phyloP scores from a whole-genome alignment of 345 rosid genomes.

The Lumnitzera littorea region DNA sequence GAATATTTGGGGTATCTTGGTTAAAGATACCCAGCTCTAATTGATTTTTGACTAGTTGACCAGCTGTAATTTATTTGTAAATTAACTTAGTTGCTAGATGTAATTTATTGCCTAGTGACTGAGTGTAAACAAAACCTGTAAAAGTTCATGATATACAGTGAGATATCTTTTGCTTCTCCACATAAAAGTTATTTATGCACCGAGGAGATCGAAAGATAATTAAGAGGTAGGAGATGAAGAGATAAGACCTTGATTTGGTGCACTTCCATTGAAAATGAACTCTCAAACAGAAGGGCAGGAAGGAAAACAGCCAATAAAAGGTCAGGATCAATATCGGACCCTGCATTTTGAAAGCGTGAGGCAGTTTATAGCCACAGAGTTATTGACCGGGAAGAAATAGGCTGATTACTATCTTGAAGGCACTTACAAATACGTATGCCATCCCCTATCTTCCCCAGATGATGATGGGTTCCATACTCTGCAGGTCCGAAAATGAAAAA shows the following conservation, averaged over 20 bases:
- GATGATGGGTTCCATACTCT: constrained; percentile 79
- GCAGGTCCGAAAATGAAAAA: constrained; percentile 14
- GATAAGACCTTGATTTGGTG: constrained; percentile 85
- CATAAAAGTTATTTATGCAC: too few relatives aligned
- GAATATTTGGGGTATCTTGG: too few relatives aligned
- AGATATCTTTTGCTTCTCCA: too few relatives aligned
- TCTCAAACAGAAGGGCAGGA: constrained; percentile 96
- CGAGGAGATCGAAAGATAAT: background rate
- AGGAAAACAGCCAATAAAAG: constrained; percentile 90
- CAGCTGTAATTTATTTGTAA: too few relatives aligned
- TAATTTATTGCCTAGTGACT: too few relatives aligned
- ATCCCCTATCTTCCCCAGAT: constrained; percentile 68
- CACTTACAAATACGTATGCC: constrained; percentile 91
- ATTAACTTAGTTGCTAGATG: too few relatives aligned
- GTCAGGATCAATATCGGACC: constrained; percentile 78
- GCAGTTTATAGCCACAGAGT: background rate
- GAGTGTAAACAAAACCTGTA: too few relatives aligned
- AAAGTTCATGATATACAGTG: too few relatives aligned
- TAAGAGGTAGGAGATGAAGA: background rate
- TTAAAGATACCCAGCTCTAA: too few relatives aligned
- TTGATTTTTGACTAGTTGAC: too few relatives aligned
- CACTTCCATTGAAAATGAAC: constrained; percentile 88
- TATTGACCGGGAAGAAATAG: background rate
- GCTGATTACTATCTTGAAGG: background rate
- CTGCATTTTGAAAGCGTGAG: constrained; percentile 27